Percentiles rank a stretch among this genome's conserved stretches.
These are phyloP conservation scores for Aspergillus sp. DNA, from an alignment of 2,329 filamentous ascomycete genomes.

Conservation along the genomic window DNA sequence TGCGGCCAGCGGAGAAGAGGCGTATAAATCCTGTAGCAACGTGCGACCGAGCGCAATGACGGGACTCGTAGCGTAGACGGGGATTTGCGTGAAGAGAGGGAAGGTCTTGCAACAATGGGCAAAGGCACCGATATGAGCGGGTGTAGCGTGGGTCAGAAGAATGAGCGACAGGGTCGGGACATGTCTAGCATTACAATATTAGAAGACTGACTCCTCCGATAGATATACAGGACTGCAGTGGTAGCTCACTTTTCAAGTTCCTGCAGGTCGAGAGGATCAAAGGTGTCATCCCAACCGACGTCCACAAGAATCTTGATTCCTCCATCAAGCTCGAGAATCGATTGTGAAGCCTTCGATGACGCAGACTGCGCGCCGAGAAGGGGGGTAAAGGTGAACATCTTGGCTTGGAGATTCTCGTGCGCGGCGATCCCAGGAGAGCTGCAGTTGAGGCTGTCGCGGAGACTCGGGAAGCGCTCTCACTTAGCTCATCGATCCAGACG, in stretches of 20 bases:
- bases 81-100: slow-evolving; percentile 85
- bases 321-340: slow-evolving; percentile 93
- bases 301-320: slow-evolving; percentile 94
- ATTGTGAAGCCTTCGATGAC: slow-evolving; percentile 83
- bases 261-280: slow-evolving; percentile 77
- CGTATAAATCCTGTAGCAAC: slow-evolving; percentile 87
- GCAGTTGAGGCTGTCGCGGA: slow-evolving; percentile 1
- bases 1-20: slow-evolving; percentile 82
- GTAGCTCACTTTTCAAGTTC: slow-evolving; percentile 80
- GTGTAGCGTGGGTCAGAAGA: slow-evolving; percentile 90
- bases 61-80: slow-evolving; percentile 89
- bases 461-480: not conserved
- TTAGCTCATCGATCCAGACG: not conserved
- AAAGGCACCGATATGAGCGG: slow-evolving; percentile 87
- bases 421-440: not conserved
- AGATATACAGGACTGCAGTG: not conserved
- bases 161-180: slow-evolving; percentile 89
- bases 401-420: not conserved
- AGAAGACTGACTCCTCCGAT: not conserved
- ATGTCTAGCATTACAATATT: slow-evolving; percentile 59
- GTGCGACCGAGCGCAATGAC: slow-evolving; percentile 92
- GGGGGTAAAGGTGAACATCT: slow-evolving; percentile 95
- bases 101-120: slow-evolving; percentile 97
- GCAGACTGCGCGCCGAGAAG: slow-evolving; percentile 83
- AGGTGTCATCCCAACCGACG: slow-evolving; percentile 92